A percentile compares a stretch with the other conserved stretches of the same genome.
phyloP scores from a whole-genome alignment of 768 basidiomycete genomes.

The Agrocybe chaxingu region DNA sequence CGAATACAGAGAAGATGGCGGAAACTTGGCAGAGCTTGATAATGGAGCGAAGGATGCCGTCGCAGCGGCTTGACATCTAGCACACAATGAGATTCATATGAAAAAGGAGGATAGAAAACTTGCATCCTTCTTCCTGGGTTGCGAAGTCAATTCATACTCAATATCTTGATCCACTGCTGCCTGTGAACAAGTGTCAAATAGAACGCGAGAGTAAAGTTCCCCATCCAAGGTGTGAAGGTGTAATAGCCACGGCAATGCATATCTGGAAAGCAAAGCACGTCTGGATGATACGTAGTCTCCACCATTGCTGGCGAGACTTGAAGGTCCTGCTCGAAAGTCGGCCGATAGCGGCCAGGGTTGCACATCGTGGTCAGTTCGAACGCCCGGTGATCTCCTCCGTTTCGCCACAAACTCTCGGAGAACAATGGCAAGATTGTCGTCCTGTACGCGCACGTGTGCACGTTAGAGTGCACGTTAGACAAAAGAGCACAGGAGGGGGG shows the following conservation, averaged over 20 bases:
- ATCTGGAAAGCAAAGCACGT: constrained; percentile 48
- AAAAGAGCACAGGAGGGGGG: not conserved
- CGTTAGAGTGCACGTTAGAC: too few species aligned
- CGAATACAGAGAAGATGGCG: constrained; percentile 55
- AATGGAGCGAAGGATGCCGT: constrained; percentile 47
- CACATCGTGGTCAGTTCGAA: constrained; percentile 42
- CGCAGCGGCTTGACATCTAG: constrained; percentile 26
- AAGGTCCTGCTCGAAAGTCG: constrained; percentile 30
- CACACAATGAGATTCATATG: not conserved
- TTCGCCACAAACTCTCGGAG: constrained; percentile 66
- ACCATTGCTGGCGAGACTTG: constrained; percentile 52
- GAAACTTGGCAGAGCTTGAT: constrained; percentile 50
- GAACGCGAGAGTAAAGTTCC: constrained; percentile 43
- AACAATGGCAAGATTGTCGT: constrained; percentile 61
- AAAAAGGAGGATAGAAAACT: not conserved
- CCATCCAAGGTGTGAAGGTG: constrained; percentile 65
- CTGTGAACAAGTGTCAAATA: constrained; percentile 55
- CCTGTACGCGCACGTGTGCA: constrained; percentile 33
- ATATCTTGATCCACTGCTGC: constrained; percentile 25
- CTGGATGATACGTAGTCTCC: constrained; percentile 68
- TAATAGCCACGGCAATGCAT: constrained; percentile 65
- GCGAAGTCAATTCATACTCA: not conserved
- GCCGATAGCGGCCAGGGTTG: constrained; percentile 54
- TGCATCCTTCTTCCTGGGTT: not conserved
- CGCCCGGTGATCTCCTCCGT: constrained; percentile 58